Conservation (phyloP, 345 rosid species). For the Citrus cavaleriei region DNA sequence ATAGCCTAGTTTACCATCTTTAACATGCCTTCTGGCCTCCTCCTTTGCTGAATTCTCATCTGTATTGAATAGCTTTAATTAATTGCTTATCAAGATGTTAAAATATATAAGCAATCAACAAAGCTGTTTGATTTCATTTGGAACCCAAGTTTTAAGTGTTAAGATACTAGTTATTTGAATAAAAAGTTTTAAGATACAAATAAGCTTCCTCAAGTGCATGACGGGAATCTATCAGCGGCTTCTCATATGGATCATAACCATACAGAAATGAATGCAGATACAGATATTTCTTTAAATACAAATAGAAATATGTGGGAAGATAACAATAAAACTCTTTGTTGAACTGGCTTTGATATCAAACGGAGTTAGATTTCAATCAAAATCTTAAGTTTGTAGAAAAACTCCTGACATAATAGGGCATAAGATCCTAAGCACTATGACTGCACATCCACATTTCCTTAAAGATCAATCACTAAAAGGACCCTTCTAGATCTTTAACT, state of each 20-base stretch:
- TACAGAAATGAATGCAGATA: background rate
- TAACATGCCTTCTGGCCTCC: slow-evolving; percentile 56
- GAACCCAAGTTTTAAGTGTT: background rate
- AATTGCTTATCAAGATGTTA: background rate
- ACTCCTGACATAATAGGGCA: background rate
- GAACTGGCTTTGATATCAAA: background rate
- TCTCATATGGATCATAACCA: background rate
- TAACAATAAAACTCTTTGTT: background rate
- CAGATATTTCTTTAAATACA: background rate
- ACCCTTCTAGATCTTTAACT: background rate
- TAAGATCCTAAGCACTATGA: background rate
- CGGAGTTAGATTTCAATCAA: background rate
- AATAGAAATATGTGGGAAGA: background rate
- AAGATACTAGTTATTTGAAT: background rate
- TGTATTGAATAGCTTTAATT: slow-evolving; percentile 18
- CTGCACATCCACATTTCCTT: background rate
- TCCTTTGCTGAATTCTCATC: slow-evolving; percentile 77
- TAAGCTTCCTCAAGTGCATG: background rate
- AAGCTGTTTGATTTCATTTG: background rate
- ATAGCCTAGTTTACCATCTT: slow-evolving; percentile 55
- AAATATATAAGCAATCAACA: background rate
- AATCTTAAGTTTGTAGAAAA: background rate
- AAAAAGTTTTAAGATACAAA: background rate
- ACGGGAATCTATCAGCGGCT: background rate
- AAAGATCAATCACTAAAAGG: background rate